Base-by-base conservation (phyloP, 306 rosid species). In the Psophocarpus tetragonolobus region DNA sequence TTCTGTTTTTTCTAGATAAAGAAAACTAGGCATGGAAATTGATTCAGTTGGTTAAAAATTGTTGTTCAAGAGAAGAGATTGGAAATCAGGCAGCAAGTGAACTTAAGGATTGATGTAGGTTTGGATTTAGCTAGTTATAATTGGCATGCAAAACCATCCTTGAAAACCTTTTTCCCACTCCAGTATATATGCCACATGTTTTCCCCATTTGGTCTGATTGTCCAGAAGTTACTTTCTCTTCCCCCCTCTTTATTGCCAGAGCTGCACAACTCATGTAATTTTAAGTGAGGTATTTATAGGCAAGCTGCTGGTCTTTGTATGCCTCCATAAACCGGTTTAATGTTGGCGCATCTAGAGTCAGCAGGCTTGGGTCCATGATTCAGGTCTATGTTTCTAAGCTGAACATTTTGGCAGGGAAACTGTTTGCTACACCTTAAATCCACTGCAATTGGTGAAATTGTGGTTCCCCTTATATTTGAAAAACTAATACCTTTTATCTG, bases 361-460 rank as follows among this genome's bases (percentile, higher is more conserved):
- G 71, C 0, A 11, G 90, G 81, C 3, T 0, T 3, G 18, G 44
- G 8, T 71, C 85, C 42, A 73, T n/a, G 56, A 45, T 21, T 80
- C 61, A 90, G 71, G 73, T 90, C 39, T 33, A 92, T 82, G 84
- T 92, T 64, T 1, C 6, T 3, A 47, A 90, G 85, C 38, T 53
- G 24, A 60, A 92, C 24, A 42, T 85, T 67, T 65, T 85, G 71
- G 71, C 97, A 90, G n/a, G 91, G 95, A 24, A 27, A 84, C 51
- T 56, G 68, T 42, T 72, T 29, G 87, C 97, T 92, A 76, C 97
- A 92, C 62, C 66, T 67, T 56, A 92, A 61, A 17, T 83, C 84
- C 80, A 92, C 94, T 53, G 88, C 89, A 41, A 75, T 14, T 27
- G 64, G 68, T 11, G 90, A 41, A 18, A 1, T 6, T 50, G 93